Conservation (phyloP, 129 eudicot species). For the carrot (Daucus carota) region DH1_v3.0 NC_030385.2:42141001-42141500, state of each 20-base stretch:
- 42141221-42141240: background rate
- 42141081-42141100: too few relatives aligned
- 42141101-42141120: background rate
- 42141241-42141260: background rate
- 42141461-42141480: conserved; percentile 65
- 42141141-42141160: background rate
- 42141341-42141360: background rate
- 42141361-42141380: background rate
- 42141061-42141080: too few relatives aligned
- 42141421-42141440: conserved; percentile 77
- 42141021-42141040: too few relatives aligned
- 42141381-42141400: conserved; percentile 24
- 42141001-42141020: too few relatives aligned
- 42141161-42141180: background rate
- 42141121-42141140: too few relatives aligned
- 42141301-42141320: background rate
- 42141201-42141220: background rate
- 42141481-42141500: background rate
- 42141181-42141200: background rate
- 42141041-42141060: too few relatives aligned
- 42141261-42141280: background rate
- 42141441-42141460: conserved; percentile 78
- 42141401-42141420: conserved; percentile 92
- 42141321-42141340: background rate
- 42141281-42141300: background rate